phyloP scores from a whole-genome alignment of 2,329 filamentous ascomycete genomes.

The Talaromyces piceae region DNA sequence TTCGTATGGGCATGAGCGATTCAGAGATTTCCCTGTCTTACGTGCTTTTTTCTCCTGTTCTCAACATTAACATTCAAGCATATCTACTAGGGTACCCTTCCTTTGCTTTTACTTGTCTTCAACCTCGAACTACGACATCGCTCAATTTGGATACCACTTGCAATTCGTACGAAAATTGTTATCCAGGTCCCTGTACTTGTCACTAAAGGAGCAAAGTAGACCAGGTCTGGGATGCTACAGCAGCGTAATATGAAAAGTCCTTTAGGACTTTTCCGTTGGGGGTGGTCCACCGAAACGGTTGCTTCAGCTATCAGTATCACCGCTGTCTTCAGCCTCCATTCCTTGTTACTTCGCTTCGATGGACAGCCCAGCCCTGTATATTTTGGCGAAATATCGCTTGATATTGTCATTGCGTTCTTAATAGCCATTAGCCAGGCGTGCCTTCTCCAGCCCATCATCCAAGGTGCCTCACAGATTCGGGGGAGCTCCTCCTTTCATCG shows the following conservation, averaged over 20 bases:
- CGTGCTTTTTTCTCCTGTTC: neutral
- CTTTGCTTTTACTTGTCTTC: neutral
- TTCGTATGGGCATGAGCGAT: neutral
- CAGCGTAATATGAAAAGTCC: neutral
- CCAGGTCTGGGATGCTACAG: neutral
- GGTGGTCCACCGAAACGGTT: conserved; percentile 5
- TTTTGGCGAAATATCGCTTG: too few species aligned
- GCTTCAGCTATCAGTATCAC: conserved; percentile 4
- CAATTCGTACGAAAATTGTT: neutral
- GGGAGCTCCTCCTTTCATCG: conserved; percentile 2
- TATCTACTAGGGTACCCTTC: neutral
- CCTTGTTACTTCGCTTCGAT: conserved; percentile 3
- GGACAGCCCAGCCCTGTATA: neutral
- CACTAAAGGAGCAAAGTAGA: neutral
- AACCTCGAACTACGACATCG: neutral
- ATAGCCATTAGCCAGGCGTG: conserved; percentile 4
- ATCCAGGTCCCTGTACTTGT: neutral
- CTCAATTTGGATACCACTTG: neutral
- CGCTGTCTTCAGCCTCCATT: neutral
- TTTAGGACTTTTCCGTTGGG: neutral
- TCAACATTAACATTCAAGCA: neutral
- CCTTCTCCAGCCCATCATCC: conserved; percentile 3
- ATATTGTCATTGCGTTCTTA: conserved; percentile 5
- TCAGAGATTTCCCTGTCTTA: neutral
- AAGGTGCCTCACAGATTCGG: conserved; percentile 6